Conservation (phyloP, 2,329 filamentous ascomycete species). For the Aureobasidium sp. region DNA sequence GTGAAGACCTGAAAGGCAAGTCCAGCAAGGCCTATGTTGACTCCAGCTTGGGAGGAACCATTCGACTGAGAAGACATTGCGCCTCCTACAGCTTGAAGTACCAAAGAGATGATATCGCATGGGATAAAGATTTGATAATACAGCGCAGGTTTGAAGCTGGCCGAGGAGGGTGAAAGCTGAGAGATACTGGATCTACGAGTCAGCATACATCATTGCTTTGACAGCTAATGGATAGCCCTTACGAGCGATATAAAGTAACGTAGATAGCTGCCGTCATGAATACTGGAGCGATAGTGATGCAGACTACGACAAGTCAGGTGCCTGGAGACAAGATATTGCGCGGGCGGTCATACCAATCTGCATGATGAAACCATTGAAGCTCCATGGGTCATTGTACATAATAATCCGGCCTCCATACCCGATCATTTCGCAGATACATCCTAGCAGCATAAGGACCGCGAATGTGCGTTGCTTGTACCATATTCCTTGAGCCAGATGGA, state of each 20-base stretch:
- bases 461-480: conserved; percentile 46
- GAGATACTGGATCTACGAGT: conserved; percentile 18
- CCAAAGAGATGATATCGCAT: conserved; percentile 54
- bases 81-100: conserved; percentile 52
- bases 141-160: conserved; percentile 19
- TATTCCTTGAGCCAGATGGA: conserved; percentile 36
- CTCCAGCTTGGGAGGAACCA: conserved; percentile 34
- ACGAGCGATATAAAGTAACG: conserved; percentile 44
- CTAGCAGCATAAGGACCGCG: conserved; percentile 46
- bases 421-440: conserved; percentile 49
- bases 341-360: conserved; percentile 17
- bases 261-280: conserved; percentile 60
- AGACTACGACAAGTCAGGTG: conserved; percentile 31
- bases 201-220: background rate
- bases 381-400: conserved; percentile 45
- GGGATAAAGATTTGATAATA: conserved; percentile 47
- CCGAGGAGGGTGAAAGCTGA: conserved; percentile 17
- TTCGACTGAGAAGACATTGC: conserved; percentile 32
- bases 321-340: fast-evolving
- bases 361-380: conserved; percentile 36
- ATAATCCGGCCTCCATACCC: conserved; percentile 54
- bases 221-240: background rate
- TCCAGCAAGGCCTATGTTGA: conserved; percentile 59
- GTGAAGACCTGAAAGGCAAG: conserved; percentile 55
- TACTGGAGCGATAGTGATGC: conserved; percentile 57